phyloP scores from a whole-genome alignment of 2,329 filamentous ascomycete genomes.

The Cladosporium sp. region DNA sequence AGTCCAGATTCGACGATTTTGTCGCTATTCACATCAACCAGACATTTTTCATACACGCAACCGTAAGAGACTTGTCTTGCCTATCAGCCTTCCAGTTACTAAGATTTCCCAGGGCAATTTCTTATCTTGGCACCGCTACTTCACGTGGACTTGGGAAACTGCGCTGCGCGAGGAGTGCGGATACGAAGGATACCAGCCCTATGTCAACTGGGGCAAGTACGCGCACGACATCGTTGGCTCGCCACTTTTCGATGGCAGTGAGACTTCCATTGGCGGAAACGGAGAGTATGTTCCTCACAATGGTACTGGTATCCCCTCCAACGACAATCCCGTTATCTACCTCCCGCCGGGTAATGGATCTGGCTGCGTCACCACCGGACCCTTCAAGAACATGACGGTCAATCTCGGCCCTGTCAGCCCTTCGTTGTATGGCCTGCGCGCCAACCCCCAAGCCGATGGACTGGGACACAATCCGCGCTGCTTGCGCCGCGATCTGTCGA shows the following conservation, averaged over 20 bases:
- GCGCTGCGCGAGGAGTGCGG: constrained; percentile 45
- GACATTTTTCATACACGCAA: constrained; percentile 29
- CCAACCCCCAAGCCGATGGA: constrained; percentile 35
- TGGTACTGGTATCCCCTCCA: constrained; percentile 40
- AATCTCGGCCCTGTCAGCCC: constrained; percentile 52
- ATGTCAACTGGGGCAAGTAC: constrained; percentile 56
- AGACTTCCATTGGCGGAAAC: constrained; percentile 41
- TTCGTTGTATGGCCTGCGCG: constrained; percentile 33
- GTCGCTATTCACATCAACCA: constrained; percentile 32
- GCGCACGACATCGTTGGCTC: constrained; percentile 47
- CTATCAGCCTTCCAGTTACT: neutral
- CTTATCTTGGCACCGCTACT: constrained; percentile 47
- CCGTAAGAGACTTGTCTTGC: constrained; percentile 17
- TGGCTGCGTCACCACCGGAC: constrained; percentile 53
- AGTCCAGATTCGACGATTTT: constrained; percentile 34
- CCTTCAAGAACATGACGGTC: constrained; percentile 49
- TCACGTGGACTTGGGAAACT: constrained; percentile 44
- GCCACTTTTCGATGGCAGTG: constrained; percentile 58
- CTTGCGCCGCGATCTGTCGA: constrained; percentile 40
- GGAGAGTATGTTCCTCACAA: constrained; percentile 32
- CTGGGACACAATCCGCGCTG: constrained; percentile 38
- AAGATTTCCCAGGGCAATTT: constrained; percentile 31
- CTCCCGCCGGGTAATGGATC: constrained; percentile 53
- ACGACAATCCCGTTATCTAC: constrained; percentile 26
- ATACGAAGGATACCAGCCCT: constrained; percentile 47